A percentile compares a stretch with the other conserved stretches of the same genome.
Conservation (phyloP, 805 yeast species). For the Candida ortonii region DNA sequence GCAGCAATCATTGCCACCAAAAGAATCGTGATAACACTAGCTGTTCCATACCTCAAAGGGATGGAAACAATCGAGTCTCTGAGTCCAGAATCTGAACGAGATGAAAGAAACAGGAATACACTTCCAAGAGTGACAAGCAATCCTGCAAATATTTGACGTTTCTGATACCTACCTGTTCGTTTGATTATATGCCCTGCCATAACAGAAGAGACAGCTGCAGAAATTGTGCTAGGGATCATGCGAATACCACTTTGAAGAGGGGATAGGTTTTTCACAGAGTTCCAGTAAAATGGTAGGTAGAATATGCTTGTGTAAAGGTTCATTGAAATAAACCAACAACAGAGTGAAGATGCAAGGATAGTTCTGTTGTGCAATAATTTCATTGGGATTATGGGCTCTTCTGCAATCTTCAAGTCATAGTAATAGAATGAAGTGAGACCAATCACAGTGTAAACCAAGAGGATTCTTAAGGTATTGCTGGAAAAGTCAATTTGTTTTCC, state of each 20-base stretch:
- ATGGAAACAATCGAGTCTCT: slow-evolving; percentile 44
- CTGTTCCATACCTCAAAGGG: slow-evolving; percentile 62
- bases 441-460: slow-evolving; percentile 35
- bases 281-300: slow-evolving; percentile 65
- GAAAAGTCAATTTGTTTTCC: slow-evolving; percentile 52
- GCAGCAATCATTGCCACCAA: slow-evolving; percentile 73
- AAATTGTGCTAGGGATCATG: slow-evolving; percentile 56
- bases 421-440: slow-evolving; percentile 43
- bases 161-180: slow-evolving; percentile 60
- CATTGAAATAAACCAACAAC: slow-evolving; percentile 72
- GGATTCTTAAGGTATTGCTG: slow-evolving; percentile 34
- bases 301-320: slow-evolving; percentile 58
- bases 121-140: slow-evolving; percentile 47
- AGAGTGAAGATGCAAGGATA: slow-evolving; percentile 58
- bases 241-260: slow-evolving; percentile 39
- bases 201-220: slow-evolving; percentile 65
- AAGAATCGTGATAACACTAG: slow-evolving; percentile 65
- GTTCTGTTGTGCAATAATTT: slow-evolving; percentile 54
- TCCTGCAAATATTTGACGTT: slow-evolving; percentile 42
- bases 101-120: slow-evolving; percentile 29
- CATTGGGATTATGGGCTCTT: slow-evolving; percentile 68
- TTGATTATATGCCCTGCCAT: slow-evolving; percentile 66
- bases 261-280: slow-evolving; percentile 24
- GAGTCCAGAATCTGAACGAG: slow-evolving; percentile 20
- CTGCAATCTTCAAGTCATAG: slow-evolving; percentile 49